These are phyloP conservation scores for Marasmius sp. DNA, from an alignment of 1,284 basidiomycete genomes.

Conservation along the genomic window DNA sequence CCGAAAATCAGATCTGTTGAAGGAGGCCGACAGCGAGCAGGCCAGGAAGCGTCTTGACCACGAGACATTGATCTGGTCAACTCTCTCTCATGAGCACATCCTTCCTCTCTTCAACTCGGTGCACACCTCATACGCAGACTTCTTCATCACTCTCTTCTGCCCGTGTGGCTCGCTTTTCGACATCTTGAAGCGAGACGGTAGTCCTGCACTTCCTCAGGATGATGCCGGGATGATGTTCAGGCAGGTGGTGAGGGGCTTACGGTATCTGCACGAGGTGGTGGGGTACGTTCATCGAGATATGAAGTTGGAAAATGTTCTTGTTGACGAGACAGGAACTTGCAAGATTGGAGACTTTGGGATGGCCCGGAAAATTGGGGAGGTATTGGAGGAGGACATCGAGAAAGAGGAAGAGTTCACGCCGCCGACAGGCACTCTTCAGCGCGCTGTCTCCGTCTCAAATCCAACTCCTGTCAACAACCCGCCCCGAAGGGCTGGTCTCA, in stretches of 20 bases:
- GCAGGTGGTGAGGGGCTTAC: slow-evolving; percentile 84
- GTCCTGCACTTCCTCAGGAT: slow-evolving; percentile 64
- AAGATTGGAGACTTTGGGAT: slow-evolving; percentile 86
- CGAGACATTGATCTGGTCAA: slow-evolving; percentile 81
- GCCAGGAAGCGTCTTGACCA: slow-evolving; percentile 65
- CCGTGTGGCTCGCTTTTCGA: slow-evolving; percentile 86
- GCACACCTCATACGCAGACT: slow-evolving; percentile 71
- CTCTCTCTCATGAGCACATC: slow-evolving; percentile 75
- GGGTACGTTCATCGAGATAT: slow-evolving; percentile 87
- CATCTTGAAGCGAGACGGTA: slow-evolving; percentile 73
- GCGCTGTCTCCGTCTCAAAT: slow-evolving; percentile 31
- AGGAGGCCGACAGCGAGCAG: slow-evolving; percentile 45
- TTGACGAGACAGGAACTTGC: slow-evolving; percentile 82
- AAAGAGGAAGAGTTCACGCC: slow-evolving; percentile 25
- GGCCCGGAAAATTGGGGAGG: slow-evolving; percentile 60
- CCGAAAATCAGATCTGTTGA: slow-evolving; percentile 50
- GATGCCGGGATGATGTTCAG: slow-evolving; percentile 88
- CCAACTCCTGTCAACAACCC: slow-evolving; percentile 23
- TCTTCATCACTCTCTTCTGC: slow-evolving; percentile 82
- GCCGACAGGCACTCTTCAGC: slow-evolving; percentile 26
- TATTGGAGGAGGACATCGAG: slow-evolving; percentile 37
- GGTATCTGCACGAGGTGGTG: slow-evolving; percentile 83
- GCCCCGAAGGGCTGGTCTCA: slow-evolving; percentile 18
- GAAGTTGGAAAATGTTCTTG: slow-evolving; percentile 95
- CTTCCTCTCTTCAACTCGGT: slow-evolving; percentile 73